These are phyloP conservation scores for Talaromyces sp. DNA, from an alignment of 2,329 filamentous ascomycete genomes.

Conservation along the genomic window DNA sequence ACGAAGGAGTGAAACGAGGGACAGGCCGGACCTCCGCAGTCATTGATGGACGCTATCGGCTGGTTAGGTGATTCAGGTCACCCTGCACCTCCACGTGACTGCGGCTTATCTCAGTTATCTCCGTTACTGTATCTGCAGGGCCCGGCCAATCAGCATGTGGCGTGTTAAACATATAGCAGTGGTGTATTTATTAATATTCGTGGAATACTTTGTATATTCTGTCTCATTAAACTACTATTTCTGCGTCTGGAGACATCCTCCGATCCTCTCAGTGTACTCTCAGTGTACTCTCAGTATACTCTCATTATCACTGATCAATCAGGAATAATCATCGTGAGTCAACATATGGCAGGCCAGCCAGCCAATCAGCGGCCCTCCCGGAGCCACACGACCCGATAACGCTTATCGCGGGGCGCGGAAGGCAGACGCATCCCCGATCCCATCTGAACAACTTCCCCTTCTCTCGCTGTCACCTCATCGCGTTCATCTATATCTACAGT, in stretches of 20 bases:
- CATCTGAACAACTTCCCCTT: background rate
- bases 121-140: too few species aligned
- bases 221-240: too few species aligned
- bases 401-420: constrained; percentile 4
- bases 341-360: too few species aligned
- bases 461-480: background rate
- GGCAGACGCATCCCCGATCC: background rate
- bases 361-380: constrained; percentile 2
- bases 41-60: background rate
- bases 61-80: background rate
- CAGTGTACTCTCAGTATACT: too few species aligned
- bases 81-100: background rate
- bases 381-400: background rate
- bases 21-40: background rate
- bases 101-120: too few species aligned
- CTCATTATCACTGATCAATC: too few species aligned
- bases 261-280: too few species aligned
- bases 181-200: too few species aligned
- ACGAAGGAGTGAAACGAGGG: background rate
- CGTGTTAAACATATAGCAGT: too few species aligned
- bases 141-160: too few species aligned
- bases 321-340: constrained; percentile 12
- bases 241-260: too few species aligned
- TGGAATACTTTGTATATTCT: too few species aligned
- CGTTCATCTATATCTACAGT: background rate